phyloP scores from a whole-genome alignment of 2,329 filamentous ascomycete genomes.

The Fusarium nisikadoi region DNA sequence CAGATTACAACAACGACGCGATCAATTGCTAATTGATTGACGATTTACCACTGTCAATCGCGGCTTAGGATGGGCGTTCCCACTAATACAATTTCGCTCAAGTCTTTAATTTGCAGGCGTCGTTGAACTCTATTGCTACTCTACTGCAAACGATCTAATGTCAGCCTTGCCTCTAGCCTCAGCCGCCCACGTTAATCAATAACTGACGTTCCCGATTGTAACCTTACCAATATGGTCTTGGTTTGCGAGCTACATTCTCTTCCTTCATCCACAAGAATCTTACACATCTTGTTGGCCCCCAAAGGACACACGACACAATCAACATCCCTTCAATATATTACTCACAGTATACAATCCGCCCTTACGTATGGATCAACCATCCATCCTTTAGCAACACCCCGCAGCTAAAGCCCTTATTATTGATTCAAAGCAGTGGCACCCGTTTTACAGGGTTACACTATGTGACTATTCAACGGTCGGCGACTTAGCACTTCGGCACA shows the following conservation, averaged over 20 bases:
- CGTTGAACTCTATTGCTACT: neutral
- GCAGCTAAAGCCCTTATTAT: neutral
- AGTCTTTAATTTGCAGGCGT: slow-evolving; percentile 13
- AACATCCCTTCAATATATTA: neutral
- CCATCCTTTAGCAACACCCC: neutral
- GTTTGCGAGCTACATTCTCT: slow-evolving; percentile 3
- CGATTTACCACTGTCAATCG: slow-evolving; percentile 29
- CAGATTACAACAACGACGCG: slow-evolving; percentile 25
- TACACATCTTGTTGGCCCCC: neutral
- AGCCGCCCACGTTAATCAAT: slow-evolving; percentile 1
- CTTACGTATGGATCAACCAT: neutral
- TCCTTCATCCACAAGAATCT: neutral
- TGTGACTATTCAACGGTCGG: neutral
- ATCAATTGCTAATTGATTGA: slow-evolving; percentile 18
- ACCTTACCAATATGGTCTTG: slow-evolving; percentile 4
- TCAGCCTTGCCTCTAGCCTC: slow-evolving; percentile 14
- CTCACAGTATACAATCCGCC: neutral
- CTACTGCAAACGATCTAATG: neutral
- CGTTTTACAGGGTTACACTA: neutral
- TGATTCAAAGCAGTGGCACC: slow-evolving; percentile 1
- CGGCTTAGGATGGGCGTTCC: slow-evolving; percentile 10
- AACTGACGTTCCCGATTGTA: neutral
- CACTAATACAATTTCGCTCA: slow-evolving; percentile 9
- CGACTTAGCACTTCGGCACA: neutral
- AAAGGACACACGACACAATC: neutral